These are phyloP conservation scores for Thymus mandschuricus DNA, from an alignment of 257 asterid genomes.

Conservation along the genomic window DNA sequence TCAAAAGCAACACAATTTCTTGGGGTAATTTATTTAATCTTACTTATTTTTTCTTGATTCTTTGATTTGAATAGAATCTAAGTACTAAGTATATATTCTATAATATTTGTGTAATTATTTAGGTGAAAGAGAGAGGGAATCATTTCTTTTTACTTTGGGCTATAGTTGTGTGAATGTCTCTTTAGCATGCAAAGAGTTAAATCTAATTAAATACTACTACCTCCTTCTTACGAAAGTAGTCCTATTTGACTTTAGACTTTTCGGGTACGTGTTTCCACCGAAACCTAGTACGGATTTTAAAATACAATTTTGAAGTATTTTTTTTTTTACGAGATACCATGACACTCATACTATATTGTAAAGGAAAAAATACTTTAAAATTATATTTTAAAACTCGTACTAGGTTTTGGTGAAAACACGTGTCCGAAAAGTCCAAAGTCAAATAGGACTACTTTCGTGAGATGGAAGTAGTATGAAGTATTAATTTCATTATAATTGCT, in stretches of 20 bases:
- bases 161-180: slow-evolving; percentile 46
- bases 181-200: slow-evolving; percentile 44
- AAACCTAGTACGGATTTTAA: too few species aligned
- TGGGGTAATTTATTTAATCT: slow-evolving; percentile 7
- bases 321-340: too few species aligned
- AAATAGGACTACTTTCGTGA: too few species aligned
- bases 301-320: too few species aligned
- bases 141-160: slow-evolving; percentile 41
- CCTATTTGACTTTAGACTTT: too few species aligned
- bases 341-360: too few species aligned
- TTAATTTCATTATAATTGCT: slow-evolving; percentile 44
- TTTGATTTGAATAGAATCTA: slow-evolving; percentile 11
- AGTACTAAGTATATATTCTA: slow-evolving; percentile 43
- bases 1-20: not conserved
- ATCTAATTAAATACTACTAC: slow-evolving; percentile 5
- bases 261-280: too few species aligned
- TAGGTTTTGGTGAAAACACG: too few species aligned
- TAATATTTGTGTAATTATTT: slow-evolving; percentile 7
- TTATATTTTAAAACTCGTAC: too few species aligned
- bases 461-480: not conserved
- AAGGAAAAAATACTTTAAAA: too few species aligned
- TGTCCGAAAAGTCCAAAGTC: too few species aligned
- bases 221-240: too few species aligned
- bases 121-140: slow-evolving; percentile 32
- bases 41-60: not conserved